Evolutionary conservation across 2,329 filamentous ascomycete species (phyloP).

Genomic region (Decorospora gaudefroyi): DNA sequence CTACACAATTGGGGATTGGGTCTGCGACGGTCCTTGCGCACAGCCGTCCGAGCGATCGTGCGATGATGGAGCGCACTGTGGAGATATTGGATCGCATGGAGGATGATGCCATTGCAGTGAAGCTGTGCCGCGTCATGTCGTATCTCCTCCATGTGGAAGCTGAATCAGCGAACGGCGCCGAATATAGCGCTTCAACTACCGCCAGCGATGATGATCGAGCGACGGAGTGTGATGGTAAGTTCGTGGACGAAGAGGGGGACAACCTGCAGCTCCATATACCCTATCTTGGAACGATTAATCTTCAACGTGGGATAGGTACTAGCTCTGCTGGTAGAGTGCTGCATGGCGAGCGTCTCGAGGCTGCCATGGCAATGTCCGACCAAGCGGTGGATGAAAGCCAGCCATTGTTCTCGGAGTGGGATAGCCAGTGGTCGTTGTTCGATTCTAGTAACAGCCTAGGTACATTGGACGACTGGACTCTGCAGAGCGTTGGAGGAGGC

Average conservation of each 20-base stretch:
- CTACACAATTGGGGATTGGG: neutral
- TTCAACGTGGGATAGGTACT: constrained; percentile 17
- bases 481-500: constrained; percentile 20
- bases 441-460: neutral
- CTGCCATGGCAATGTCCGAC: neutral
- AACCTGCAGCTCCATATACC: constrained; percentile 24
- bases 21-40: constrained; percentile 11
- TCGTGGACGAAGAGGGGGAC: constrained; percentile 5
- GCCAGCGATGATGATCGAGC: constrained; percentile 15
- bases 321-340: too few relatives aligned
- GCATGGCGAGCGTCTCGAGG: neutral
- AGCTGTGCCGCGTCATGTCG: constrained; percentile 12
- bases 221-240: constrained; percentile 32
- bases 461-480: constrained; percentile 15
- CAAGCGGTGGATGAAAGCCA: neutral
- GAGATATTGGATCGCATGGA: constrained; percentile 13
- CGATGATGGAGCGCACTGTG: constrained; percentile 20
- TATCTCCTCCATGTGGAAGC: constrained; percentile 22
- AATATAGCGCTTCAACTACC: constrained; percentile 21
- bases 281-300: constrained; percentile 31
- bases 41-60: constrained; percentile 18
- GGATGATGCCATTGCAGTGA: constrained; percentile 14
- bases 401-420: neutral
- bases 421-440: constrained; percentile 5
- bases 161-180: constrained; percentile 9